Base-by-base conservation (phyloP, 2,329 filamentous ascomycete species). In the Graphilbum ipis-grandicollis region DNA sequence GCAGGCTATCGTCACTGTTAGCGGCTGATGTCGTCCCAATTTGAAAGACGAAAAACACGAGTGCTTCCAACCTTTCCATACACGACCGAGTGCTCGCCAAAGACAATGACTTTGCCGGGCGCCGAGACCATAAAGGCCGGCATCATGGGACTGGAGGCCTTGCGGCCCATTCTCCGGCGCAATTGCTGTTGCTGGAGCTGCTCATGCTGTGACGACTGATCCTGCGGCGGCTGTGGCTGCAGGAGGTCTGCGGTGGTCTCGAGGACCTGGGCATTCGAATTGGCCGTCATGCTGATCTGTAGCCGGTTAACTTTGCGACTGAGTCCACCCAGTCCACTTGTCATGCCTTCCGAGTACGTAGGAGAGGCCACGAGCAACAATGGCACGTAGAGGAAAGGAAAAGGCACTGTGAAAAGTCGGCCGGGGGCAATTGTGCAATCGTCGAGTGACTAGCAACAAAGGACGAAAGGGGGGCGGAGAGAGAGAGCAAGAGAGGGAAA, bases 101-200 rank as follows among this genome's bases (percentile, higher is more conserved):
- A 96, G 37, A 96, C 83, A 55, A 98, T 98, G 52, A 94, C 90
- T 56, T 98, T 98, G 44, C 88, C 92, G 0, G 90, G 90, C 3
- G 92, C 88, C 14, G 90, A 96, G 39, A 96, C 86, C 82, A 98
- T 93, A 55, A 98, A 98, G 42, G 86, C 65, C 31, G 88, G 86
- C 59, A 90, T 73, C 72, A 78, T 72, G 4, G 73, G 73, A 39
- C 60, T 71, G 10, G 72, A 77, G 42, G 63, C 58, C 47, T 71
- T 76, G 52, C 72, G 68, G 34, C 59, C 54, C 48, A 60, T 52
- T 46, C 48, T 65, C 19, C 36, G 34, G 15, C 33, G 33, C 12
- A 22, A 19, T 41, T 55, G 50, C 36, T 56, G 55, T n/a, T n/a
- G n/a, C n/a, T n/a, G n/a, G n/a, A n/a, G n/a, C n/a, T n/a, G n/a